Evolutionary conservation across 257 asterid species (phyloP).

Genomic region (Solanum etuberosum): DNA sequence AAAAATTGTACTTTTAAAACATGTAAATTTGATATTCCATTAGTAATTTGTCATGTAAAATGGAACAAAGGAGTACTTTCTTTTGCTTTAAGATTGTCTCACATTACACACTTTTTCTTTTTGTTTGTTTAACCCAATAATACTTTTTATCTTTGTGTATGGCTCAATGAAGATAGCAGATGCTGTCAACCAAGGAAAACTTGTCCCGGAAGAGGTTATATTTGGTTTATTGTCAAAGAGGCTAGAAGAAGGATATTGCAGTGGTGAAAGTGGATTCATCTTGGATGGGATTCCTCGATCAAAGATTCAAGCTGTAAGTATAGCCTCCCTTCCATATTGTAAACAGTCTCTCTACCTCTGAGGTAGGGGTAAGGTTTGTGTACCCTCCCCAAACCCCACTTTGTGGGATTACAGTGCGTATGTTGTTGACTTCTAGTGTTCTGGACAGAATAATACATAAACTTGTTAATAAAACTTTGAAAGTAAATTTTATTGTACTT

Average conservation of each 20-base stretch:
- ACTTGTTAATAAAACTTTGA: neutral
- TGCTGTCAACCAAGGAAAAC: constrained; percentile 65
- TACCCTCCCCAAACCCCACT: neutral
- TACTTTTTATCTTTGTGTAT: neutral
- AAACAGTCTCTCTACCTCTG: neutral
- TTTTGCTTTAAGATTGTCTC: neutral
- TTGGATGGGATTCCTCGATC: constrained; percentile 88
- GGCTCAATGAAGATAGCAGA: constrained; percentile 40
- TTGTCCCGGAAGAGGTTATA: constrained; percentile 75
- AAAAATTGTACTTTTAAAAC: neutral
- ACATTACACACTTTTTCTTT: neutral
- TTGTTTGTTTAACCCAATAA: neutral
- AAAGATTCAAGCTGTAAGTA: constrained; percentile 73
- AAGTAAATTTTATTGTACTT: neutral
- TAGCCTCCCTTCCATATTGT: neutral
- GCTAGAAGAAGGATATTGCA: constrained; percentile 75
- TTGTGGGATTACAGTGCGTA: neutral
- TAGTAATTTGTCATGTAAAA: neutral
- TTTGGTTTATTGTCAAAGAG: constrained; percentile 73
- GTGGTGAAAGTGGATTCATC: constrained; percentile 92
- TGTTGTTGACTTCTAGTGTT: neutral
- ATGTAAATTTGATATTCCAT: constrained; percentile 13
- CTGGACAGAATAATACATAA: neutral
- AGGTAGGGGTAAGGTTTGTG: neutral
- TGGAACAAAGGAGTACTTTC: neutral